phyloP scores from a whole-genome alignment of 768 basidiomycete genomes.

The Suillus luteus region DNA sequence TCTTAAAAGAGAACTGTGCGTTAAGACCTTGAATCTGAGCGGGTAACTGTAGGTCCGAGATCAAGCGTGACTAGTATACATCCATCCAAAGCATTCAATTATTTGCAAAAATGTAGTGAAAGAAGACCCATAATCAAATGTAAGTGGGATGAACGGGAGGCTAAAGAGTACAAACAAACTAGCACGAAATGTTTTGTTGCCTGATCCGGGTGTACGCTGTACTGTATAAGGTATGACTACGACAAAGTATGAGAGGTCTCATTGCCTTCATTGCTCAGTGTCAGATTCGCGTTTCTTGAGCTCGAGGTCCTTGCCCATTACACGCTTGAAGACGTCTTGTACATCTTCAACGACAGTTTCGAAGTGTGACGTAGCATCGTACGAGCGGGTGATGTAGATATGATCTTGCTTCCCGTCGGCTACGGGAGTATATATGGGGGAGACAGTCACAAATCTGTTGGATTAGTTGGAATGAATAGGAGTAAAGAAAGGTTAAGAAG shows the following conservation, averaged over 20 bases:
- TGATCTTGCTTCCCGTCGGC: conserved; percentile 79
- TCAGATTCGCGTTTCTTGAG: conserved; percentile 87
- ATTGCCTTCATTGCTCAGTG: conserved; percentile 45
- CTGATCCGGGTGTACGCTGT: conserved; percentile 3
- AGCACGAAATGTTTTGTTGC: conserved; percentile 3
- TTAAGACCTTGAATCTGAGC: background rate
- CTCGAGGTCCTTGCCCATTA: conserved; percentile 74
- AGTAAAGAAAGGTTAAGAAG: background rate
- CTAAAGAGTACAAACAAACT: conserved; percentile 7
- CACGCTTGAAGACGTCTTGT: conserved; percentile 92
- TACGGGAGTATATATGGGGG: conserved; percentile 88
- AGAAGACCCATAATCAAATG: background rate
- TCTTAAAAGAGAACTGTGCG: background rate
- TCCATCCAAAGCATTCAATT: conserved; percentile 5
- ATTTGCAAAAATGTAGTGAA: background rate
- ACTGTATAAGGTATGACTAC: conserved; percentile 8
- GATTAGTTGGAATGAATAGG: conserved; percentile 15
- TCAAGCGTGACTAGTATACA: background rate
- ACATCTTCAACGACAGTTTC: conserved; percentile 99
- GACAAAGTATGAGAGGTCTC: too few relatives aligned
- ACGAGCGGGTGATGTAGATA: conserved; percentile 96
- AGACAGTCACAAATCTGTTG: conserved; percentile 84
- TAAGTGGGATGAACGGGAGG: background rate
- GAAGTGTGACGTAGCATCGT: conserved; percentile 98
- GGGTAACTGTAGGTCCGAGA: background rate